Evolutionary conservation across 2,329 filamentous ascomycete genomes (phyloP).

Genomic region (Plectosphaerella cucumerina): DNA sequence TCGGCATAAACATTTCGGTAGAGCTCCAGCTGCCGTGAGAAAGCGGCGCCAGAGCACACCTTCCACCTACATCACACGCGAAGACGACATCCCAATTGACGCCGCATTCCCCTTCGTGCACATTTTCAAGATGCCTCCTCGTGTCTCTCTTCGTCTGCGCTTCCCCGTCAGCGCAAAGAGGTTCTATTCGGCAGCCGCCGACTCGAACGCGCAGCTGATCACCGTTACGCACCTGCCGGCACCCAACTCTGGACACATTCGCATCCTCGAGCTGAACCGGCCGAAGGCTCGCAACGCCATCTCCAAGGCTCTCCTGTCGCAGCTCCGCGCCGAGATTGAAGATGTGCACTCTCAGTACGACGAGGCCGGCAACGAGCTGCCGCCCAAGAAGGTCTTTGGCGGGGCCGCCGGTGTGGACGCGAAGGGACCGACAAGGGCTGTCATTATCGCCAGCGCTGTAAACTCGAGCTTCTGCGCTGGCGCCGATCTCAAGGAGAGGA

Average conservation of each 20-base stretch:
- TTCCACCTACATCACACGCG: too few species aligned
- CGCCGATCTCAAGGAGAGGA: conserved; percentile 87
- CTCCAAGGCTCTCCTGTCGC: conserved; percentile 69
- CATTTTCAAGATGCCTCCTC: conserved; percentile 25
- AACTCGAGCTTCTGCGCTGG: conserved; percentile 90
- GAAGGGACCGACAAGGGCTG: conserved; percentile 64
- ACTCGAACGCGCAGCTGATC: conserved; percentile 46
- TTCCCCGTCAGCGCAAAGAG: conserved; percentile 16
- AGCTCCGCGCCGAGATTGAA: conserved; percentile 69
- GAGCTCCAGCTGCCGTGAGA: neutral
- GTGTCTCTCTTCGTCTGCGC: conserved; percentile 16
- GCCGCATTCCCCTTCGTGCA: neutral
- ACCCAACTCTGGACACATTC: conserved; percentile 76
- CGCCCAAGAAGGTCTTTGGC: conserved; percentile 34
- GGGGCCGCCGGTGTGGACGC: conserved; percentile 38
- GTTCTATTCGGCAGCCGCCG: conserved; percentile 37
- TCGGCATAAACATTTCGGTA: neutral
- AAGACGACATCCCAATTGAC: neutral
- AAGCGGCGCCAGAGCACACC: too few species aligned
- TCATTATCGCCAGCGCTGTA: conserved; percentile 81
- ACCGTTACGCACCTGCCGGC: conserved; percentile 72
- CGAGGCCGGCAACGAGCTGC: conserved; percentile 46
- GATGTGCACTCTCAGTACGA: conserved; percentile 63
- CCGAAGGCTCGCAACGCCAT: conserved; percentile 87
- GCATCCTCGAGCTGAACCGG: conserved; percentile 82